These are phyloP conservation scores for Hypoxylon sp. DNA, from an alignment of 2,329 filamentous ascomycete species.

Conservation along the genomic window DNA sequence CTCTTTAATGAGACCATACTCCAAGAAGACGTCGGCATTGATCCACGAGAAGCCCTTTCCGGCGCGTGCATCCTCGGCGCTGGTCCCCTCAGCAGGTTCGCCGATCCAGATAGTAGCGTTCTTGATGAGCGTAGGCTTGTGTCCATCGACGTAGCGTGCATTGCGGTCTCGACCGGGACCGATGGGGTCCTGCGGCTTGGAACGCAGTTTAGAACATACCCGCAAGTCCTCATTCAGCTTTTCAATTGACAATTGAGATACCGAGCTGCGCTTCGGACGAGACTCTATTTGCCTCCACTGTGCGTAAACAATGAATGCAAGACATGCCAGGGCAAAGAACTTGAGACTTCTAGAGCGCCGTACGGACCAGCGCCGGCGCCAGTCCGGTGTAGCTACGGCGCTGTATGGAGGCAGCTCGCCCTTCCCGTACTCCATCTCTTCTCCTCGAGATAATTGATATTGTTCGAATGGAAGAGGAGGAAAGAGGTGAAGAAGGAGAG, in stretches of 20 bases:
- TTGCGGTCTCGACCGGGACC: constrained; percentile 70
- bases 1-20: constrained; percentile 71
- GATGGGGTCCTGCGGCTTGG: constrained; percentile 67
- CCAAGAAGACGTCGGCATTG: constrained; percentile 70
- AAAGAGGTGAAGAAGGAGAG: background rate
- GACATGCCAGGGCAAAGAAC: constrained; percentile 60
- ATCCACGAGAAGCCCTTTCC: constrained; percentile 74
- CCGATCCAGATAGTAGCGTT: constrained; percentile 77
- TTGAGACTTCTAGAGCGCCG: constrained; percentile 61
- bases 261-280: constrained; percentile 21
- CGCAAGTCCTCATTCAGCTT: constrained; percentile 67
- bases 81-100: constrained; percentile 67
- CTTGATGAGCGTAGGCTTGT: constrained; percentile 71
- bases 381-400: constrained; percentile 49
- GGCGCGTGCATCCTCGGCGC: constrained; percentile 65
- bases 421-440: constrained; percentile 56
- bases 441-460: background rate
- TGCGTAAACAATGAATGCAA: constrained; percentile 65
- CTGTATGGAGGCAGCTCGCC: constrained; percentile 61
- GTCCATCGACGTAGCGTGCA: constrained; percentile 70
- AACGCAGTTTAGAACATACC: constrained; percentile 67
- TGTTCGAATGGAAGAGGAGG: constrained; percentile 9
- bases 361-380: constrained; percentile 51
- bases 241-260: constrained; percentile 61
- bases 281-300: constrained; percentile 61